A percentile compares a stretch with the other conserved stretches of the same genome.
These are phyloP conservation scores for Mycena floridula DNA, from an alignment of 768 basidiomycete genomes.

Conservation along the genomic window DNA sequence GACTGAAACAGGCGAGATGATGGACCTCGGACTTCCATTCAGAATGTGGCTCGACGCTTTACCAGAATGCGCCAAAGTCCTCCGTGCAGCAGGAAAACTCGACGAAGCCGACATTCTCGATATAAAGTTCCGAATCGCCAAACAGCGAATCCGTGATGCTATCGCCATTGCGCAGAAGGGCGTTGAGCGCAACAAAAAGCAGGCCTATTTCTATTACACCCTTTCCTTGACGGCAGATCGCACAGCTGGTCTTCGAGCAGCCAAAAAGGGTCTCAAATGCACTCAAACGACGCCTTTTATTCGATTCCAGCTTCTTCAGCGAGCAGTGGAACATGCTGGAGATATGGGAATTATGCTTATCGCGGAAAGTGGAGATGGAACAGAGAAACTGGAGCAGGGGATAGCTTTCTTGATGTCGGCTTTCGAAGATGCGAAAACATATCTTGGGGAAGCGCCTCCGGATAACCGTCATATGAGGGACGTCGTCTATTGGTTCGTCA, in stretches of 20 bases:
- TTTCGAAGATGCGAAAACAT: slow-evolving; percentile 52
- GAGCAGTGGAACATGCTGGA: slow-evolving; percentile 57
- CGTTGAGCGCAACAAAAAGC: slow-evolving; percentile 48
- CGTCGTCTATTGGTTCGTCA: slow-evolving; percentile 53
- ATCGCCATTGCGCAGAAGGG: slow-evolving; percentile 38
- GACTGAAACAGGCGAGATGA: slow-evolving; percentile 33
- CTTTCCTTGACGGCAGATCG: slow-evolving; percentile 44
- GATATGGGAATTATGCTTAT: slow-evolving; percentile 37
- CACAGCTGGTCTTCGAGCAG: slow-evolving; percentile 48
- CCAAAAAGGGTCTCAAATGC: slow-evolving; percentile 64
- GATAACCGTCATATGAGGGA: slow-evolving; percentile 57
- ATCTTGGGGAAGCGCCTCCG: slow-evolving; percentile 50
- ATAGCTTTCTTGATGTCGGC: slow-evolving; percentile 56
- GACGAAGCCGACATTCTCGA: slow-evolving; percentile 62
- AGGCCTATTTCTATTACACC: slow-evolving; percentile 62
- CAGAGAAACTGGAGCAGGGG: slow-evolving; percentile 47
- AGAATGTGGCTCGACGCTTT: slow-evolving; percentile 52
- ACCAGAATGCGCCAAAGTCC: slow-evolving; percentile 51
- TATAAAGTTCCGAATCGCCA: slow-evolving; percentile 52
- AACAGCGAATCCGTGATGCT: slow-evolving; percentile 41
- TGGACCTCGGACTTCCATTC: slow-evolving; percentile 51
- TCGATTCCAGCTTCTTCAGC: slow-evolving; percentile 48
- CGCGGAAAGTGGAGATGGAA: neutral
- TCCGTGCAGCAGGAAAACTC: slow-evolving; percentile 34
- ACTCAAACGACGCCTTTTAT: slow-evolving; percentile 48